A percentile compares a stretch with the other conserved stretches of the same genome.
Conservation (phyloP, 257 asterid species). For the Penstemon barbatus region DNA sequence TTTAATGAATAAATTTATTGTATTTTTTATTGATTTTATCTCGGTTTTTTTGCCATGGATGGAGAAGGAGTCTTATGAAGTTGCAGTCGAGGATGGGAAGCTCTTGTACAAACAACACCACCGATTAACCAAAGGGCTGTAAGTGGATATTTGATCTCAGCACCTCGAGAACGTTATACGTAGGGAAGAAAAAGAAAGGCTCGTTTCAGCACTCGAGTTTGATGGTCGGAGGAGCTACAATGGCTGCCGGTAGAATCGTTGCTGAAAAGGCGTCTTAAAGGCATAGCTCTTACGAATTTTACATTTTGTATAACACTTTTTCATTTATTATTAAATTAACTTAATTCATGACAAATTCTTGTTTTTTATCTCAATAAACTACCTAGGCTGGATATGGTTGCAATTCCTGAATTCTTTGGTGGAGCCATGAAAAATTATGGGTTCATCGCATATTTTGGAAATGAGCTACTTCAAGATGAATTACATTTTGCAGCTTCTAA, state of each 20-base stretch:
- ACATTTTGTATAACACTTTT: too few species aligned
- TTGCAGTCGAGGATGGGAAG: slow-evolving; percentile 68
- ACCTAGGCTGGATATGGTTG: slow-evolving; percentile 51
- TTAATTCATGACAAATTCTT: too few species aligned
- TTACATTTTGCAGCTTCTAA: slow-evolving; percentile 41
- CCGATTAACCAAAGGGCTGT: slow-evolving; percentile 57
- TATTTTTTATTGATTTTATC: background rate
- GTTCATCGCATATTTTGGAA: slow-evolving; percentile 36
- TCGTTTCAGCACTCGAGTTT: slow-evolving; percentile 72
- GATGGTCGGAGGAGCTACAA: slow-evolving; percentile 67
- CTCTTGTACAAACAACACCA: slow-evolving; percentile 61
- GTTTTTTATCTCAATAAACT: background rate
- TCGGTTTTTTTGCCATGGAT: slow-evolving; percentile 40
- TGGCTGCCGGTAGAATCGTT: slow-evolving; percentile 69
- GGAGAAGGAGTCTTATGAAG: slow-evolving; percentile 84
- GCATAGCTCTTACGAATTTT: slow-evolving; percentile 8
- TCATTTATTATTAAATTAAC: too few species aligned
- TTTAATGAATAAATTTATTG: background rate
- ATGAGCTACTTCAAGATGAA: slow-evolving; percentile 39
- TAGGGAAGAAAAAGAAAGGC: slow-evolving; percentile 62
- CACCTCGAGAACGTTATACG: slow-evolving; percentile 47
- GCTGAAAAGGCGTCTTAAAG: slow-evolving; percentile 57
- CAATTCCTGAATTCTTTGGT: slow-evolving; percentile 46
- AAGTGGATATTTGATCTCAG: slow-evolving; percentile 89
- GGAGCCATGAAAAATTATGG: slow-evolving; percentile 56